phyloP scores from a whole-genome alignment of 306 rosid genomes.

The Carpinus fangiana region DNA sequence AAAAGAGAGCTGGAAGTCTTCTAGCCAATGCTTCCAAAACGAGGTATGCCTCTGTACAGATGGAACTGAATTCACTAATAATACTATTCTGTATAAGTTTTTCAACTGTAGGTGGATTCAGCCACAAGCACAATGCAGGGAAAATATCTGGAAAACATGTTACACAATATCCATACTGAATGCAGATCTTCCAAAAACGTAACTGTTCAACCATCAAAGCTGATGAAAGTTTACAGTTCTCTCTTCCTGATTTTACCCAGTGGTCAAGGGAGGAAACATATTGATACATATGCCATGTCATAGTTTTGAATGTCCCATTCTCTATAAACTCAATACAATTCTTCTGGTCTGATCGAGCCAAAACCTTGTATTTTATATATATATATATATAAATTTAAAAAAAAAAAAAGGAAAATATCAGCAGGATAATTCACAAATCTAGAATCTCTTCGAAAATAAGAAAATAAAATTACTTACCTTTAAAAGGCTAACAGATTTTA shows the following conservation, averaged over 20 bases:
- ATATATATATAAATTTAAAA: too few relatives aligned
- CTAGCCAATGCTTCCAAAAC: constrained; percentile 79
- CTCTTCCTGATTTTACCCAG: constrained; percentile 74
- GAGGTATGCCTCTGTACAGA: constrained; percentile 77
- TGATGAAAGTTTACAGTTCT: constrained; percentile 68
- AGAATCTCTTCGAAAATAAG: constrained; percentile 17
- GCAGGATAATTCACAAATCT: constrained; percentile 12
- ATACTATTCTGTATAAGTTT: constrained; percentile 54
- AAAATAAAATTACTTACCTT: constrained; percentile 50
- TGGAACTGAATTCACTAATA: constrained; percentile 64
- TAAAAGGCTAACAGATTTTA: constrained; percentile 74
- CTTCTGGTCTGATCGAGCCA: constrained; percentile 62
- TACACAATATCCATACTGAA: constrained; percentile 80
- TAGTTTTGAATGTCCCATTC: constrained; percentile 63
- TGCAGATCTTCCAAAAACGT: constrained; percentile 89
- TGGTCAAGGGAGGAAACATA: constrained; percentile 63
- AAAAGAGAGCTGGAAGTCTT: constrained; percentile 71
- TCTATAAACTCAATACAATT: constrained; percentile 62
- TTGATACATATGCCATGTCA: constrained; percentile 80
- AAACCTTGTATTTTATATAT: constrained; percentile 51
- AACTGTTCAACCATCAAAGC: constrained; percentile 82
- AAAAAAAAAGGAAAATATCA: constrained; percentile 34
- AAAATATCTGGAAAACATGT: constrained; percentile 73
- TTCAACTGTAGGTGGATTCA: constrained; percentile 68
- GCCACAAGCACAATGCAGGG: constrained; percentile 78